Percentiles rank a stretch among this genome's conserved stretches.
Evolutionary conservation across 2,329 filamentous ascomycete species (phyloP).

Genomic region (Fusarium brevicatenulatum): DNA sequence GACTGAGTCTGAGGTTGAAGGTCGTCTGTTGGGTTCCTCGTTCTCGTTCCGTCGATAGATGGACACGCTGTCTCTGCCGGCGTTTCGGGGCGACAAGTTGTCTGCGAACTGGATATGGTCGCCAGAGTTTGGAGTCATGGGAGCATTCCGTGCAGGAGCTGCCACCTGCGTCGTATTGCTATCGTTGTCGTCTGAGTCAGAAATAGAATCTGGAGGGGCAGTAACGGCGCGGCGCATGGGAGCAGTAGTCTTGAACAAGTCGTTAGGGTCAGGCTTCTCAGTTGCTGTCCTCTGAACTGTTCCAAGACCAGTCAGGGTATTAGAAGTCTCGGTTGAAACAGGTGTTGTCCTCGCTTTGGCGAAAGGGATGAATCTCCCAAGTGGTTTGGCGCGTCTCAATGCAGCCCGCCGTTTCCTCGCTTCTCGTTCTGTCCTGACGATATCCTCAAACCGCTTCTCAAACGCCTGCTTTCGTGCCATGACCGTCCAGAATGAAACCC

Average conservation of each 20-base stretch:
- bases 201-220: slow-evolving; percentile 27
- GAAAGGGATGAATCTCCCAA: slow-evolving; percentile 36
- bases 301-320: slow-evolving; percentile 29
- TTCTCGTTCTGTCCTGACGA: slow-evolving; percentile 57
- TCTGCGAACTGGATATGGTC: slow-evolving; percentile 39
- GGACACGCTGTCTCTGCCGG: slow-evolving; percentile 21
- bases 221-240: slow-evolving; percentile 33
- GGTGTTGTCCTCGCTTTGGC: slow-evolving; percentile 36
- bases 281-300: slow-evolving; percentile 24
- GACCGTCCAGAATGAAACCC: slow-evolving; percentile 73
- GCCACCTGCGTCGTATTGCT: slow-evolving; percentile 40
- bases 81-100: slow-evolving; percentile 8
- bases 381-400: slow-evolving; percentile 25
- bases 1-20: slow-evolving; percentile 36
- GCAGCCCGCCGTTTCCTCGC: slow-evolving; percentile 36
- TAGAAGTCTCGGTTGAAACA: background rate
- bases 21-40: slow-evolving; percentile 9
- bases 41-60: slow-evolving; percentile 37
- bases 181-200: slow-evolving; percentile 33
- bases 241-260: slow-evolving; percentile 5
- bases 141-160: slow-evolving; percentile 18
- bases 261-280: slow-evolving; percentile 23
- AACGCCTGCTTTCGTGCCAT: slow-evolving; percentile 70
- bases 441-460: slow-evolving; percentile 66
- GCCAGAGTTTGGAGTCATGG: slow-evolving; percentile 12